phyloP scores from a whole-genome alignment of 768 basidiomycete genomes.

The Panaeolus cyanescens region DNA sequence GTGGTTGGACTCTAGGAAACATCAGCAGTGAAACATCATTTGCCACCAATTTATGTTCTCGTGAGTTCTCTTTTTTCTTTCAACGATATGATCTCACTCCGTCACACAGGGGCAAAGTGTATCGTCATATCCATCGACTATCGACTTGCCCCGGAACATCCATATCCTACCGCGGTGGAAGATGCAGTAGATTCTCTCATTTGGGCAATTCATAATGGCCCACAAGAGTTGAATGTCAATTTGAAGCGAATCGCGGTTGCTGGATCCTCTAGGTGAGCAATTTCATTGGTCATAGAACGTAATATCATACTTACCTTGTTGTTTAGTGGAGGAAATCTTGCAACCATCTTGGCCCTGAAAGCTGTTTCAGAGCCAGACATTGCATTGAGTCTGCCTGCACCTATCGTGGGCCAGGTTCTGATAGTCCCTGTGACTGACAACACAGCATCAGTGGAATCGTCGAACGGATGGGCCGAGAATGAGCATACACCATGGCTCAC shows the following conservation, averaged over 20 bases:
- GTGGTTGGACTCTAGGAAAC: constrained; percentile 78
- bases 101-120: constrained; percentile 52
- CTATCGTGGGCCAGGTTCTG: constrained; percentile 61
- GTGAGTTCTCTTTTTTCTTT: constrained; percentile 32
- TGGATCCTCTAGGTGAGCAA: constrained; percentile 65
- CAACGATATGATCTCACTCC: not conserved
- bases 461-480: constrained; percentile 53
- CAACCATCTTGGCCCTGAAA: constrained; percentile 65
- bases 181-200: constrained; percentile 68
- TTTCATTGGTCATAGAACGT: not conserved
- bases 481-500: constrained; percentile 58
- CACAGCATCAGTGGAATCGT: constrained; percentile 50
- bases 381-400: constrained; percentile 46
- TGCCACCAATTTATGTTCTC: constrained; percentile 57
- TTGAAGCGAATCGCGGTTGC: constrained; percentile 63
- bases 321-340: constrained; percentile 68
- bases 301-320: not conserved
- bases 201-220: constrained; percentile 59
- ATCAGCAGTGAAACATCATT: constrained; percentile 64
- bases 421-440: constrained; percentile 77
- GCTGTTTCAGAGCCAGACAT: constrained; percentile 33
- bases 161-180: constrained; percentile 71
- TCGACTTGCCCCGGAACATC: constrained; percentile 69
- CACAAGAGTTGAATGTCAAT: constrained; percentile 47
- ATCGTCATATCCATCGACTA: constrained; percentile 72